phyloP scores from a whole-genome alignment of 2,329 filamentous ascomycete species.

The Mariannaea elegans region DNA sequence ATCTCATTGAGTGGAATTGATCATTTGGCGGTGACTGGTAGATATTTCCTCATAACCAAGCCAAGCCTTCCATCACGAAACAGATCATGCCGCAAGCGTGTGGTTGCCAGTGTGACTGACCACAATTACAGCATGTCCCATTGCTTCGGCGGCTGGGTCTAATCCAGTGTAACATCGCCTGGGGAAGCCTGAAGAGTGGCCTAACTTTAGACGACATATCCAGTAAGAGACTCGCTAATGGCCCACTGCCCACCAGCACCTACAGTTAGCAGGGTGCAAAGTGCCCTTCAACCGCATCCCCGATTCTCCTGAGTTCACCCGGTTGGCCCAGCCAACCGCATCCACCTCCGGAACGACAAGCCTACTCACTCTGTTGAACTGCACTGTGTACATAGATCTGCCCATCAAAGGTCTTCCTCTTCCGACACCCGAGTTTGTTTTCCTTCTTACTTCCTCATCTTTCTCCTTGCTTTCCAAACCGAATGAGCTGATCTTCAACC shows the following conservation, averaged over 20 bases:
- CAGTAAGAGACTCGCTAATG: not conserved
- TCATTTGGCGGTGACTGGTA: not conserved
- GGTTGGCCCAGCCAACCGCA: slow-evolving; percentile 3
- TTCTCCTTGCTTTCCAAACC: slow-evolving; percentile 6
- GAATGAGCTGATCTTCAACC: not conserved
- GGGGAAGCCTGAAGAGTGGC: not conserved
- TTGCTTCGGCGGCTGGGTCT: not conserved
- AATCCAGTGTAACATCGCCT: not conserved
- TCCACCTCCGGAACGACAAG: slow-evolving; percentile 21
- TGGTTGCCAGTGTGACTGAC: too few relatives aligned
- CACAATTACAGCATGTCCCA: too few relatives aligned
- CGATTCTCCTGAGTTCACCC: slow-evolving; percentile 2
- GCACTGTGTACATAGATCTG: slow-evolving; percentile 2
- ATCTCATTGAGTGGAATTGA: not conserved
- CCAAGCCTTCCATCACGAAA: too few relatives aligned
- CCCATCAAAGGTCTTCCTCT: slow-evolving; percentile 7
- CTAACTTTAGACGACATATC: not conserved
- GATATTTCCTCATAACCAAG: not conserved
- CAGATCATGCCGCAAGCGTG: too few relatives aligned
- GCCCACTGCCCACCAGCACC: not conserved
- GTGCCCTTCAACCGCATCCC: not conserved
- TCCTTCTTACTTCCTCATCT: slow-evolving; percentile 20
- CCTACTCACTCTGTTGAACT: not conserved
- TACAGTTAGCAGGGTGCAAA: not conserved
- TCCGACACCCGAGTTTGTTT: slow-evolving; percentile 10